Evolutionary conservation across 106 monocot genomes (phyloP), one percentile per base, ranked within the genome.

Genomic region (Dendrobium chrysotoxum): DNA sequence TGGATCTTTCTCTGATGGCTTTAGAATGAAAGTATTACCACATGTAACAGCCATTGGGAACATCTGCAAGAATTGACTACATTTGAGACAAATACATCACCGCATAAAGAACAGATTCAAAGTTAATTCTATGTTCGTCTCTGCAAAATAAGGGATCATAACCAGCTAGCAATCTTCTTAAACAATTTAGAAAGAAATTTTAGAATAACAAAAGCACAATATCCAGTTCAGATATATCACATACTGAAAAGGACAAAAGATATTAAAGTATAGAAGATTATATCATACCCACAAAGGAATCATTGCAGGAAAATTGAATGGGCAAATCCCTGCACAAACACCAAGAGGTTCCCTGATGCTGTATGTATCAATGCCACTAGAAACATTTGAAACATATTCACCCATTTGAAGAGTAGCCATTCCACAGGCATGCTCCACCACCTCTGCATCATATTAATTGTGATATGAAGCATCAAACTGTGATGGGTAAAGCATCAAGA

Each of bases 1-100:
- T 88, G 98, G 98, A 87, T 99, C 98, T 86, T 99, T 99, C 84
- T 99, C 98, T 72, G 98, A 99, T 78, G 98, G 98, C 88, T 99
- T 99, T 55, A 99, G 81, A 80, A 99, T 82, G 79, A 88, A 99
- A 73, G 98, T 99, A 79, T 99, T 99, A 54, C 98, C 95, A 79
- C 91, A 99, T 75, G 98, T 99, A 53, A 99, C 92, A 15, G 92
- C 95, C 82, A 99, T 70, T 44, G 98, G 98, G 78, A 99, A 99
- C 98, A 99, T 99, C 98, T 99, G 88, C 78, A 87, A 38, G 42
- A 13, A 76, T 44, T 53, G 31, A 38, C 23, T 11, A 65, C 7
- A 15, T 10, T 15, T 53, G 73, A 53, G 42, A 78, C 20, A 70
- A 80, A 45, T 17, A 67, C 40, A 79, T 15, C 11, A 23, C 26